A percentile compares a stretch with the other conserved stretches of the same genome.
Evolutionary conservation across 306 rosid species (phyloP).

Genomic region (Echinosophora koreensis): DNA sequence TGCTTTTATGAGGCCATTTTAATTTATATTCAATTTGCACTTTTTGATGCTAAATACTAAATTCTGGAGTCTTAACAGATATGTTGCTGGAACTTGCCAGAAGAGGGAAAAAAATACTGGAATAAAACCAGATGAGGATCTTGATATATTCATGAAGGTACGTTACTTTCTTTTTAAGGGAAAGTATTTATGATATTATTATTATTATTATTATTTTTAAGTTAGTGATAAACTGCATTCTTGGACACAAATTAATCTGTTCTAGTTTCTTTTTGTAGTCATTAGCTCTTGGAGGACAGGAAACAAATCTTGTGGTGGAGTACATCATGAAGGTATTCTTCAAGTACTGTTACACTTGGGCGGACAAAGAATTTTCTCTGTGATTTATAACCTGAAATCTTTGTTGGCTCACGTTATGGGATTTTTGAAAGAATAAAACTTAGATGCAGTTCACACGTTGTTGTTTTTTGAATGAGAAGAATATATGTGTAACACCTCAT

Average conservation of each 20-base stretch:
- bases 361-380: slow-evolving; percentile 31
- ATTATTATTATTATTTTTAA: no score
- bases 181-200: no score
- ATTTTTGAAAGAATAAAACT: background rate
- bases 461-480: no score
- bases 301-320: slow-evolving; percentile 86
- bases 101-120: slow-evolving; percentile 93
- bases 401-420: slow-evolving; percentile 7
- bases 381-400: slow-evolving; percentile 31
- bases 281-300: slow-evolving; percentile 91
- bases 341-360: slow-evolving; percentile 46
- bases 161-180: slow-evolving; percentile 16
- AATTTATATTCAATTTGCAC: slow-evolving; percentile 27
- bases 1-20: slow-evolving; percentile 34
- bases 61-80: slow-evolving; percentile 60
- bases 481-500: no score
- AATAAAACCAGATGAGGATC: slow-evolving; percentile 96
- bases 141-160: slow-evolving; percentile 97
- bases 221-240: slow-evolving; percentile 5
- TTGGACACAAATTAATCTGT: slow-evolving; percentile 37
- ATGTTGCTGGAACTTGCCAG: slow-evolving; percentile 96
- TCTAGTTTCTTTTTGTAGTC: slow-evolving; percentile 62
- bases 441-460: no score
- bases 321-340: slow-evolving; percentile 93
- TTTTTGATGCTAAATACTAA: slow-evolving; percentile 43